Evolutionary conservation across 2,329 filamentous ascomycete genomes (phyloP).

Genomic region (Gyromitra esculenta): DNA sequence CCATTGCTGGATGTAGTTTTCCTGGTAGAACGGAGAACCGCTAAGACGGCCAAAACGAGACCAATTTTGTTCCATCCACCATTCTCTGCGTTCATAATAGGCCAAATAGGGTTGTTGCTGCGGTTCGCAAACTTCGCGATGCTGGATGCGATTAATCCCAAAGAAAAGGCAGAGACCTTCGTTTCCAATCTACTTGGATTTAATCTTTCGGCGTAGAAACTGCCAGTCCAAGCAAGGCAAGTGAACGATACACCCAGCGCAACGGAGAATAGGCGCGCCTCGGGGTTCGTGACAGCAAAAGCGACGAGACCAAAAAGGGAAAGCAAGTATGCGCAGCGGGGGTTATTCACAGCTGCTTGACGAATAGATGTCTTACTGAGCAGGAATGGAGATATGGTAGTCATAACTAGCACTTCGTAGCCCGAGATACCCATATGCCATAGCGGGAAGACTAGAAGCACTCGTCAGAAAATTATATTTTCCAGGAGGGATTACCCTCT

Average conservation of each 20-base stretch:
- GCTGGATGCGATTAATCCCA: slow-evolving; percentile 85
- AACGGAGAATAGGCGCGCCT: slow-evolving; percentile 79
- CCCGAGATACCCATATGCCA: slow-evolving; percentile 99
- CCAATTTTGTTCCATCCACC: slow-evolving; percentile 92
- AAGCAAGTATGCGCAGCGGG: slow-evolving; percentile 76
- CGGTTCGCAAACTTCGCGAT: slow-evolving; percentile 91
- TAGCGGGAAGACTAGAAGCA: slow-evolving; percentile 79
- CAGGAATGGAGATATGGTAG: slow-evolving; percentile 80
- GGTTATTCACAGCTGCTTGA: slow-evolving; percentile 73
- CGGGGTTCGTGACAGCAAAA: slow-evolving; percentile 78
- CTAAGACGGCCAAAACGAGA: slow-evolving; percentile 76
- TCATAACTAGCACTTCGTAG: slow-evolving; percentile 89
- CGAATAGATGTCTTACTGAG: slow-evolving; percentile 77
- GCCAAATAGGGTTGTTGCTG: slow-evolving; percentile 98
- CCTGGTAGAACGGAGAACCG: slow-evolving; percentile 79
- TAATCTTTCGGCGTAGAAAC: slow-evolving; percentile 78
- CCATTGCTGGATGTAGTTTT: slow-evolving; percentile 66
- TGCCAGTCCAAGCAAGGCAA: slow-evolving; percentile 84
- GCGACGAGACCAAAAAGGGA: slow-evolving; percentile 82
- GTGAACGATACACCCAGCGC: slow-evolving; percentile 82
- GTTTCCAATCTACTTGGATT: slow-evolving; percentile 81
- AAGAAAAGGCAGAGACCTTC: slow-evolving; percentile 79
- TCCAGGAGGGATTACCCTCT: neutral
- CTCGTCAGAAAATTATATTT: slow-evolving; percentile 41
- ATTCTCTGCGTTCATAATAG: slow-evolving; percentile 86